Evolutionary conservation across 345 rosid species (phyloP).

Genomic region (Viola odorata): DNA sequence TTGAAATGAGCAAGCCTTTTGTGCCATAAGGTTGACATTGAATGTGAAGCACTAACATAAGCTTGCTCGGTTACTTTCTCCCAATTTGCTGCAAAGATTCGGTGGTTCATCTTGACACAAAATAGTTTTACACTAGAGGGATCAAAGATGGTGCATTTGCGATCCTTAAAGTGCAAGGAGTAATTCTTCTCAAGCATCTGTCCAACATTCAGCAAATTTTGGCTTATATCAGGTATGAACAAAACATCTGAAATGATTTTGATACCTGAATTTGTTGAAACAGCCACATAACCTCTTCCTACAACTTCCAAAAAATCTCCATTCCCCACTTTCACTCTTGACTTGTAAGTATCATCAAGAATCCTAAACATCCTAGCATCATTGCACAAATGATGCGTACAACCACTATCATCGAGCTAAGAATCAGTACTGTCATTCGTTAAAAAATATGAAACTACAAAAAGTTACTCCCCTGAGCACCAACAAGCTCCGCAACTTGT

Average conservation of each 20-base stretch:
- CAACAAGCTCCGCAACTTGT: not conserved
- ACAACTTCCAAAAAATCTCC: not conserved
- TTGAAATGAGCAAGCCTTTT: not conserved
- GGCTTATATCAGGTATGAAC: not conserved
- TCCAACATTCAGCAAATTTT: not conserved
- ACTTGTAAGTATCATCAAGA: not conserved
- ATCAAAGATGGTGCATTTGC: not conserved
- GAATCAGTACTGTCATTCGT: not conserved
- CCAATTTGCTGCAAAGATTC: not conserved
- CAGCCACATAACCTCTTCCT: not conserved
- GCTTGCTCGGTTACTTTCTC: not conserved
- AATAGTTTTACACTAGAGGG: not conserved
- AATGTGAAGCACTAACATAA: not conserved
- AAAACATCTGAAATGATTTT: not conserved
- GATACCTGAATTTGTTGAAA: not conserved
- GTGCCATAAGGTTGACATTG: not conserved
- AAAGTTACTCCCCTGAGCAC: not conserved
- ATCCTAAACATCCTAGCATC: not conserved
- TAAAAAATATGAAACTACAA: not conserved
- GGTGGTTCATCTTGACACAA: not conserved
- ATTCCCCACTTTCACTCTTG: not conserved
- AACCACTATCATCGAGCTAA: conserved; percentile 7
- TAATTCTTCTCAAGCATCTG: not conserved
- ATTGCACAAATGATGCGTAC: not conserved
- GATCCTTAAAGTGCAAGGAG: not conserved